Evolutionary conservation across 768 basidiomycete genomes (phyloP), one percentile per base, ranked within the genome.

Genomic region (Amanita pseudoporphyria): DNA sequence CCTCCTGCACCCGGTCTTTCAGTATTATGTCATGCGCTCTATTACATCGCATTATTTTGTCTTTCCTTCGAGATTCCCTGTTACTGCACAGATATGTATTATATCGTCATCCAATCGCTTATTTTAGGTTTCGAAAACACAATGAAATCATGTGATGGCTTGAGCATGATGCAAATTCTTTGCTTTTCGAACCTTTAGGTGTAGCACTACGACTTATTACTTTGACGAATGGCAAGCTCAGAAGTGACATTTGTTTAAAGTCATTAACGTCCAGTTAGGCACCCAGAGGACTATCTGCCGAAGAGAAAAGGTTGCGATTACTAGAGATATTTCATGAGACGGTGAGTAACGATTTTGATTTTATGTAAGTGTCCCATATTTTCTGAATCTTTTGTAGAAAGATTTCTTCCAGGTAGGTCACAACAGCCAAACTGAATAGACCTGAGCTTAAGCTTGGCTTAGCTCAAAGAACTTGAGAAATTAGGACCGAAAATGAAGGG

Each of bases 291-390:
- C 71, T 97, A 31, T 92, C 89, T 19, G 78, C 75, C 5, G 90
- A 94, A 58, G 93, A 96, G 65, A 96, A 97, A 67, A 84, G 87
- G 59, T 73, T 82, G 52, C 91, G 87, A 62, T 65, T 97, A 48
- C 66, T 95, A 16, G 93, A 94, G 66, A 89, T 97, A 56, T 95
- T 97, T 59, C 91, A 93, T 58, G 93, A 97, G 65, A 83, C 84
- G 13, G 91, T 90, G 58, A 46, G 64, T 51, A 47, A 24, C n/a
- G 21, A 28, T 28, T 28, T 28, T 28, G 10, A 40, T 40, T 52
- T 41, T 12, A n/a, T n/a, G n/a, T n/a, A 18, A 12, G 43, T 33
- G 24, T 39, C 18, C 40, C 16, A 33, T 43, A 19, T 30, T 47
- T 19, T 24, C 35, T 22, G 13, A 21, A 14, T 10, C 44, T 39